Conservation (phyloP, 2,329 filamentous ascomycete genomes). For the Arthrobotrys sinensis region DNA sequence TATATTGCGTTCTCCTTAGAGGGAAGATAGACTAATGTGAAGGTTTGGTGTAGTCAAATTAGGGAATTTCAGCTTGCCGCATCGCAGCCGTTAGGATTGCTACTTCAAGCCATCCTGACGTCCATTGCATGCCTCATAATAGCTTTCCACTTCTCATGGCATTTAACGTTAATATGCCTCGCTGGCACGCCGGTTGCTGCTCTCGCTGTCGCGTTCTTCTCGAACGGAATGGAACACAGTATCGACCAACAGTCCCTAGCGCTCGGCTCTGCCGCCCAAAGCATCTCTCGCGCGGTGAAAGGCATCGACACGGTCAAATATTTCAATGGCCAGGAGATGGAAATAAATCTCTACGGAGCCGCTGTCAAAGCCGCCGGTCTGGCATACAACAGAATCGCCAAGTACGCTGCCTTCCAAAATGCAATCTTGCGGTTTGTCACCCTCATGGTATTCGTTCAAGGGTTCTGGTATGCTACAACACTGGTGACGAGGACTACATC, state of each 20-base stretch:
- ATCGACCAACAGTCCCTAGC: slow-evolving; percentile 54
- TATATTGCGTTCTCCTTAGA: background rate
- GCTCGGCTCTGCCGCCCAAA: slow-evolving; percentile 76
- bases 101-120: slow-evolving; percentile 77
- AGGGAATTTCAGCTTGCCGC: slow-evolving; percentile 85
- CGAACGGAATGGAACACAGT: slow-evolving; percentile 42
- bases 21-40: slow-evolving; percentile 70
- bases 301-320: slow-evolving; percentile 89
- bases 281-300: slow-evolving; percentile 77
- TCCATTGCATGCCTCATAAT: slow-evolving; percentile 77
- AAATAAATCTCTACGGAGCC: slow-evolving; percentile 76
- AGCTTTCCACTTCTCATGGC: slow-evolving; percentile 86
- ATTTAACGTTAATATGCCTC: slow-evolving; percentile 83
- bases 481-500: slow-evolving; percentile 78
- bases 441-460: slow-evolving; percentile 84
- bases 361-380: slow-evolving; percentile 74
- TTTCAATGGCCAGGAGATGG: slow-evolving; percentile 81
- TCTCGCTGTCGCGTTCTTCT: slow-evolving; percentile 64
- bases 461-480: slow-evolving; percentile 87
- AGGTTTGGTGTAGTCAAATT: slow-evolving; percentile 80
- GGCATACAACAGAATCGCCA: slow-evolving; percentile 78
- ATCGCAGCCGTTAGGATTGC: slow-evolving; percentile 82
- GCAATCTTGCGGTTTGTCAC: slow-evolving; percentile 81
- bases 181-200: slow-evolving; percentile 80
- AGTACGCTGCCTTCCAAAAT: slow-evolving; percentile 79